phyloP scores from a whole-genome alignment of 2,329 filamentous ascomycete genomes.

The Sporothrix dimorphospora region DNA sequence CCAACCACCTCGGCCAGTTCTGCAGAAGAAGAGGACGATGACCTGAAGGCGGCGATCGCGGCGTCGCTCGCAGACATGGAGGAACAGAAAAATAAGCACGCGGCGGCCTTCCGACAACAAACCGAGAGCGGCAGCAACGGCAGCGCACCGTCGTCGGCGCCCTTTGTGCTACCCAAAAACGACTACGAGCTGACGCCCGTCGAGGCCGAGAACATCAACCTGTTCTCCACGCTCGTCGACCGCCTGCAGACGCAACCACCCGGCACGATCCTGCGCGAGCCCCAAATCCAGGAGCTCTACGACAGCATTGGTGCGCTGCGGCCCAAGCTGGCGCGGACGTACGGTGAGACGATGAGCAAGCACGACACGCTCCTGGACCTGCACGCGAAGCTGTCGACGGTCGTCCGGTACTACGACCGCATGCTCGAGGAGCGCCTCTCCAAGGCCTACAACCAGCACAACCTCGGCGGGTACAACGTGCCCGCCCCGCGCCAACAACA shows the following conservation, averaged over 20 bases:
- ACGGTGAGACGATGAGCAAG: constrained; percentile 99
- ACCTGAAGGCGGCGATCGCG: constrained; percentile 91
- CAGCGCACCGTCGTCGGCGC: constrained; percentile 49
- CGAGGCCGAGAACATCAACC: constrained; percentile 95
- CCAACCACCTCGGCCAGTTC: neutral
- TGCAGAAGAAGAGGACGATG: constrained; percentile 75
- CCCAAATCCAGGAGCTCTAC: constrained; percentile 97
- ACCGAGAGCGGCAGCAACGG: constrained; percentile 55
- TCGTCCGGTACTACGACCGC: constrained; percentile 94
- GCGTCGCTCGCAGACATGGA: constrained; percentile 97
- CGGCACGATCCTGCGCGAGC: constrained; percentile 93
- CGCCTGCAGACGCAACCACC: constrained; percentile 92
- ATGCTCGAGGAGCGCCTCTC: constrained; percentile 97
- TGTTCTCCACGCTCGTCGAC: constrained; percentile 93
- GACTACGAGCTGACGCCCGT: constrained; percentile 93
- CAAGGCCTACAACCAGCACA: constrained; percentile 86
- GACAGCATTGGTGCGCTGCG: constrained; percentile 93
- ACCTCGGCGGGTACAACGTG: constrained; percentile 65
- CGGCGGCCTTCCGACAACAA: constrained; percentile 80
- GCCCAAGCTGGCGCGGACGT: constrained; percentile 91
- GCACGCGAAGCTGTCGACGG: constrained; percentile 92
- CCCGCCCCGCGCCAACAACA: constrained; percentile 51
- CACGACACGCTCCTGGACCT: constrained; percentile 94
- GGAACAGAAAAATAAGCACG: constrained; percentile 91
- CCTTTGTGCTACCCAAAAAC: constrained; percentile 72